These are phyloP conservation scores for Fusarium transvaalense DNA, from an alignment of 2,329 filamentous ascomycete genomes.

Conservation along the genomic window DNA sequence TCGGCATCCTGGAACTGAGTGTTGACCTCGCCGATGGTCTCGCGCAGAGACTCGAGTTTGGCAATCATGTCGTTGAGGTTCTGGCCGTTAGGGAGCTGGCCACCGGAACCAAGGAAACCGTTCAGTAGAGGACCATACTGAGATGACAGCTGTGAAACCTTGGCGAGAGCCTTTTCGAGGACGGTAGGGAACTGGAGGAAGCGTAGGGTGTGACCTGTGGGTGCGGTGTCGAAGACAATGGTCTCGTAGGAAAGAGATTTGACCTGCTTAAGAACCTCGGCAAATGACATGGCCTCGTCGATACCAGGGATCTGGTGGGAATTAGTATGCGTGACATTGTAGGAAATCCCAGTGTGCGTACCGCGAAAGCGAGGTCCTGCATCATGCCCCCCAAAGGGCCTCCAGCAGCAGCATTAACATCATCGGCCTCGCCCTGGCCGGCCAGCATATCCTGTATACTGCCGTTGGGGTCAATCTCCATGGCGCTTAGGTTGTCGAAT, in stretches of 20 bases:
- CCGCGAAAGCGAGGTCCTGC: constrained; percentile 96
- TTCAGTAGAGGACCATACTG: constrained; percentile 98
- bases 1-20: constrained; percentile 97
- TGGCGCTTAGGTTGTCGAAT: constrained; percentile 93
- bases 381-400: constrained; percentile 89
- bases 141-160: constrained; percentile 90
- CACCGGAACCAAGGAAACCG: constrained; percentile 85
- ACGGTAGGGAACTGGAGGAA: constrained; percentile 99
- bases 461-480: constrained; percentile 99
- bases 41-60: constrained; percentile 93
- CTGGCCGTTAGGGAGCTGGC: constrained; percentile 86
- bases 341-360: constrained; percentile 58
- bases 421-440: constrained; percentile 77
- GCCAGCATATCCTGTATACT: constrained; percentile 95
- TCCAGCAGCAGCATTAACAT: constrained; percentile 75
- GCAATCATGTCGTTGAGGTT: constrained; percentile 91
- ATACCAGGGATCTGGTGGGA: constrained; percentile 87
- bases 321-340: background rate
- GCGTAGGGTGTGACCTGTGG: constrained; percentile 96
- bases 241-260: constrained; percentile 99
- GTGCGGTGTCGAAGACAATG: constrained; percentile 98
- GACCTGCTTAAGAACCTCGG: constrained; percentile 98
- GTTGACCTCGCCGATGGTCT: constrained; percentile 96
- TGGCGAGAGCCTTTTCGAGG: constrained; percentile 97
- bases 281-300: constrained; percentile 99